Evolutionary conservation across 2,329 filamentous ascomycete species (phyloP).

Genomic region (Hypocreales sp.): DNA sequence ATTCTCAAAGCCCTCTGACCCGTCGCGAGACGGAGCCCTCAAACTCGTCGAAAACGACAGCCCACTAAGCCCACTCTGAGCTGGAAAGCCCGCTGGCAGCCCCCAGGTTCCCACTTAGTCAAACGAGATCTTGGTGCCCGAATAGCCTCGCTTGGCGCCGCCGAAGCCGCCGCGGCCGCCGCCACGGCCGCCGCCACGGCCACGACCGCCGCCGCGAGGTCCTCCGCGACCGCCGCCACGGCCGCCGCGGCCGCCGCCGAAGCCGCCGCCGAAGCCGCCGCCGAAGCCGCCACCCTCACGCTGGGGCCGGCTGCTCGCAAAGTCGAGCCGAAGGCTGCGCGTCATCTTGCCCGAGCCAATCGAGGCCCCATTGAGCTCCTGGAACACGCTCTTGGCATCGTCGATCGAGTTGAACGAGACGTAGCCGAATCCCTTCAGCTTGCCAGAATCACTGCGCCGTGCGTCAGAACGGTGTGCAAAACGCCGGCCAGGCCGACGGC

Average conservation of each 20-base stretch:
- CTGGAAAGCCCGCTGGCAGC: slow-evolving; percentile 24
- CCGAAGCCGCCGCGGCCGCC: slow-evolving; percentile 36
- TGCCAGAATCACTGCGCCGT: slow-evolving; percentile 50
- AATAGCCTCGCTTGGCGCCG: slow-evolving; percentile 32
- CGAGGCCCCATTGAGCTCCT: slow-evolving; percentile 50
- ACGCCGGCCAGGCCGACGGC: neutral
- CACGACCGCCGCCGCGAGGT: slow-evolving; percentile 30
- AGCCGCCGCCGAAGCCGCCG: slow-evolving; percentile 35
- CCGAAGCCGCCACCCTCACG: slow-evolving; percentile 38
- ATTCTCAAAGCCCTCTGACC: slow-evolving; percentile 37
- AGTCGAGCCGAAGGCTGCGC: slow-evolving; percentile 73
- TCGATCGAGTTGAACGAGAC: slow-evolving; percentile 71
- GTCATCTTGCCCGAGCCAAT: slow-evolving; percentile 50
- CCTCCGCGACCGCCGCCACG: slow-evolving; percentile 26
- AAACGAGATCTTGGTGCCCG: slow-evolving; percentile 69
- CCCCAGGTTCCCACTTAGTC: slow-evolving; percentile 27
- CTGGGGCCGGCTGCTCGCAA: slow-evolving; percentile 49
- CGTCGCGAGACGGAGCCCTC: slow-evolving; percentile 15
- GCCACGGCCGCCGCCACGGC: slow-evolving; percentile 34
- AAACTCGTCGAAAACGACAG: slow-evolving; percentile 35
- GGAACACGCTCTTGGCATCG: slow-evolving; percentile 63
- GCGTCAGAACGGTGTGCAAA: slow-evolving; percentile 2
- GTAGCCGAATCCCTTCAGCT: slow-evolving; percentile 86
- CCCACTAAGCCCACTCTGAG: slow-evolving; percentile 33
- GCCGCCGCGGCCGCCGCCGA: slow-evolving; percentile 29